Evolutionary conservation across 2,329 filamentous ascomycete species (phyloP).

Genomic region (Coniella lustricola): DNA sequence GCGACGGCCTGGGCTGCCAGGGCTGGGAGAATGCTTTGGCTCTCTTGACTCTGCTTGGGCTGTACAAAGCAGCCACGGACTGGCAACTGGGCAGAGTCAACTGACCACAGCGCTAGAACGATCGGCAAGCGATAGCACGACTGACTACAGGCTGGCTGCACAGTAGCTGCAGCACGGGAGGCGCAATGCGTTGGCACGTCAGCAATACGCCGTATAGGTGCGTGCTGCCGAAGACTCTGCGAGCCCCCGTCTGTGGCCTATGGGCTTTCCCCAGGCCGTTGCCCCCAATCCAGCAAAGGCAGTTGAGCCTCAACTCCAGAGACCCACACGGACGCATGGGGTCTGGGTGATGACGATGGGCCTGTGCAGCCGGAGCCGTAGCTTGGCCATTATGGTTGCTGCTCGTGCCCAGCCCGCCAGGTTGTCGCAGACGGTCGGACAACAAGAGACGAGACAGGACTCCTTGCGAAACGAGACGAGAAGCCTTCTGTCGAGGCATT

Average conservation of each 20-base stretch:
- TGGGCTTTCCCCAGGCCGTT: not conserved
- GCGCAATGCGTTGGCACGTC: conserved; percentile 2
- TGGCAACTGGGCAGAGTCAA: not conserved
- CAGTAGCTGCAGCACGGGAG: not conserved
- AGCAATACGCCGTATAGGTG: not conserved
- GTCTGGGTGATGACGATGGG: not conserved
- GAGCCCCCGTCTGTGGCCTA: not conserved
- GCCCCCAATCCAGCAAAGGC: not conserved
- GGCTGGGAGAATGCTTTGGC: no score
- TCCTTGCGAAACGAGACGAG: not conserved
- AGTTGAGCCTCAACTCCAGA: not conserved
- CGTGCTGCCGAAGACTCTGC: not conserved
- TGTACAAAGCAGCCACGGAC: conserved; percentile 1
- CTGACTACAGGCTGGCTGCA: not conserved
- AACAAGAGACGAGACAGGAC: not conserved
- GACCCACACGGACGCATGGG: not conserved
- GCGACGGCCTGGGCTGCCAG: not conserved
- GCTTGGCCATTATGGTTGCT: not conserved
- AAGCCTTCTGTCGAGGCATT: not conserved
- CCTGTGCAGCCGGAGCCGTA: no score
- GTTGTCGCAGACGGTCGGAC: no score
- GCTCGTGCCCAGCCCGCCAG: not conserved
- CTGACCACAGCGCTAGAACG: not conserved
- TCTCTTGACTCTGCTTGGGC: not conserved
- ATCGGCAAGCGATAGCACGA: not conserved